phyloP scores from a whole-genome alignment of 1,139 yeast genomes.

The Zhuliangozyma blackwelliae region DNA sequence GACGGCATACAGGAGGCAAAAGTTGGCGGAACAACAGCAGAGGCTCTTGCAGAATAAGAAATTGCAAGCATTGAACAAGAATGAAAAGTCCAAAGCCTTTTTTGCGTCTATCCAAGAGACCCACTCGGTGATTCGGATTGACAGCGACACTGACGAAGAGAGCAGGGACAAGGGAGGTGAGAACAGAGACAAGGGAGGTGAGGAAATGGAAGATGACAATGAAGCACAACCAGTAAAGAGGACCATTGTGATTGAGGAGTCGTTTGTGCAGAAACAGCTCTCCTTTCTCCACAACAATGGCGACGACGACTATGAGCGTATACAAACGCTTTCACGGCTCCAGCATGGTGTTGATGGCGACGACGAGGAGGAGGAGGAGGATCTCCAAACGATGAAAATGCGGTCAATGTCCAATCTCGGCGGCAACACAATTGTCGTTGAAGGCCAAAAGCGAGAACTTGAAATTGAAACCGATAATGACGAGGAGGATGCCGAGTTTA shows the following conservation, averaged over 20 bases:
- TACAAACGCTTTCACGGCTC: slow-evolving; percentile 27
- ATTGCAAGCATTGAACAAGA: slow-evolving; percentile 40
- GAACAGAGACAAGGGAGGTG: slow-evolving; percentile 20
- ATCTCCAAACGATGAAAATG: slow-evolving; percentile 44
- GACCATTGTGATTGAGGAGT: slow-evolving; percentile 39
- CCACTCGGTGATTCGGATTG: slow-evolving; percentile 17
- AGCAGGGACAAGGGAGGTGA: slow-evolving; percentile 10
- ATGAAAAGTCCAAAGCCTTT: slow-evolving; percentile 67
- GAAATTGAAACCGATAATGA: slow-evolving; percentile 18
- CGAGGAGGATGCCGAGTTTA: slow-evolving; percentile 34
- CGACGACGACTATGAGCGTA: slow-evolving; percentile 30
- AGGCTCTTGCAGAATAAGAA: slow-evolving; percentile 53
- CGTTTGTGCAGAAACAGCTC: slow-evolving; percentile 58
- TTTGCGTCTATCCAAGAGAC: slow-evolving; percentile 64
- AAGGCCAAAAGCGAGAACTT: slow-evolving; percentile 10
- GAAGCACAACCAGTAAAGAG: slow-evolving; percentile 14
- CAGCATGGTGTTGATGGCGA: slow-evolving; percentile 30
- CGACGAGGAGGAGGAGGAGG: slow-evolving; percentile 35
- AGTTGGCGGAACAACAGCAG: slow-evolving; percentile 52
- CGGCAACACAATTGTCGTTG: background rate
- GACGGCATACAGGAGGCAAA: slow-evolving; percentile 47
- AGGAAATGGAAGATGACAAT: slow-evolving; percentile 20
- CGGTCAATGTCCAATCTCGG: slow-evolving; percentile 37
- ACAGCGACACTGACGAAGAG: slow-evolving; percentile 24
- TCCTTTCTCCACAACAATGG: slow-evolving; percentile 52